A percentile compares a stretch with the other conserved stretches of the same genome.
These are phyloP conservation scores for Bacidia rubella DNA, from an alignment of 495 filamentous ascomycete species.

Conservation along the genomic window DNA sequence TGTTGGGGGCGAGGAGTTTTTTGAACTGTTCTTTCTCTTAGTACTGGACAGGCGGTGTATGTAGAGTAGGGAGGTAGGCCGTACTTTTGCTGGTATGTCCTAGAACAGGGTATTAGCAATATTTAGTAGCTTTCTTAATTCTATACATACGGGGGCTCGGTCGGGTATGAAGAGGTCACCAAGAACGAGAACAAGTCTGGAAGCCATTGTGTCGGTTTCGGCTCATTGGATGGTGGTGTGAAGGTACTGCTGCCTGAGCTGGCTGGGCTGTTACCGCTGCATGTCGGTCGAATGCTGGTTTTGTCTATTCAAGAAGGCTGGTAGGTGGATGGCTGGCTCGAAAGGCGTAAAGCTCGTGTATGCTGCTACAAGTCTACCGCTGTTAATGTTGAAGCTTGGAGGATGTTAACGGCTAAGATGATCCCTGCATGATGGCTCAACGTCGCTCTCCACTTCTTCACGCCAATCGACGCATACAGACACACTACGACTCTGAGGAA, in stretches of 20 bases:
- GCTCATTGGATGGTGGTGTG: conserved; percentile 1
- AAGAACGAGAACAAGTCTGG: conserved; percentile 76
- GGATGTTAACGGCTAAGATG: background rate
- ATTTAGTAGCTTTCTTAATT: background rate
- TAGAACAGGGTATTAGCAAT: conserved; percentile 19
- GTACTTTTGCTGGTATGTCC: conserved; percentile 87
- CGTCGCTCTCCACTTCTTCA: background rate
- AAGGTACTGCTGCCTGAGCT: background rate
- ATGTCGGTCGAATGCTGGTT: background rate
- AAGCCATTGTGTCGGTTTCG: conserved; percentile 43
- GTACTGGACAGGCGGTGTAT: conserved; percentile 2
- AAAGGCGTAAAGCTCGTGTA: background rate
- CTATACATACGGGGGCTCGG: conserved; percentile 53
- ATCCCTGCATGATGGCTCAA: background rate
- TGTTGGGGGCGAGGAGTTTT: conserved; percentile 93
- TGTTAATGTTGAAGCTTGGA: background rate
- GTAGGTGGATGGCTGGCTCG: too few species aligned
- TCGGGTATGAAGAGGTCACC: conserved; percentile 98
- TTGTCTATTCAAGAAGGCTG: too few species aligned
- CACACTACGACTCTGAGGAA: too few species aligned
- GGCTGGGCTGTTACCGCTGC: background rate
- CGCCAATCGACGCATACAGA: too few species aligned
- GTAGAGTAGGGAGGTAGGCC: conserved; percentile 9
- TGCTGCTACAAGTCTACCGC: background rate
- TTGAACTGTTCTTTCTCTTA: conserved; percentile 55